These are phyloP conservation scores for Dryas octopetala DNA, from an alignment of 306 rosid genomes.

Conservation along the genomic window DNA sequence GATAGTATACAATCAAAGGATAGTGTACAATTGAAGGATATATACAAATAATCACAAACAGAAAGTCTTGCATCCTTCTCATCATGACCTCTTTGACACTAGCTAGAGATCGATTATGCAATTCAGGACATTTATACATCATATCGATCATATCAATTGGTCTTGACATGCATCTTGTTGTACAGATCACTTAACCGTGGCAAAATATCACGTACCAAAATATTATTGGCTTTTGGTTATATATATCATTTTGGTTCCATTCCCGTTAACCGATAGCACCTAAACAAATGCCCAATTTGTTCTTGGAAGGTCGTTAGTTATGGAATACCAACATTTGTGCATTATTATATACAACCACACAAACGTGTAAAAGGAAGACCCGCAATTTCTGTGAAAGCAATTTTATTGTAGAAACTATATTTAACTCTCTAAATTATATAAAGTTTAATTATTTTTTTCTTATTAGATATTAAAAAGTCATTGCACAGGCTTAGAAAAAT, in stretches of 20 bases:
- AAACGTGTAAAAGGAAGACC: not conserved
- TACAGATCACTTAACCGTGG: constrained; percentile 15
- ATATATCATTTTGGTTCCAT: not conserved
- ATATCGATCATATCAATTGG: constrained; percentile 17
- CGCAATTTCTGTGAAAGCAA: constrained; percentile 4
- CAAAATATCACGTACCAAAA: constrained; percentile 1
- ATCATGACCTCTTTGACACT: constrained; percentile 23
- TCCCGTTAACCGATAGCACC: not conserved
- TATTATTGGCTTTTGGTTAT: not conserved
- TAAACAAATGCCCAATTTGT: not conserved
- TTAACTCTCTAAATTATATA: too few relatives aligned
- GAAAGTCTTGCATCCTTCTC: not conserved
- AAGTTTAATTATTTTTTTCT: too few relatives aligned
- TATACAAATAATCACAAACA: not conserved
- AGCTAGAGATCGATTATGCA: not conserved
- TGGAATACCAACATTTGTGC: too few relatives aligned
- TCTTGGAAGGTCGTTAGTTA: not conserved
- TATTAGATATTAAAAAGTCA: too few relatives aligned
- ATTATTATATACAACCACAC: not conserved
- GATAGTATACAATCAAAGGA: not conserved
- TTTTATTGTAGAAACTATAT: too few relatives aligned
- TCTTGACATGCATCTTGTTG: not conserved
- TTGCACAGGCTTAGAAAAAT: too few relatives aligned
- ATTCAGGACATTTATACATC: not conserved
- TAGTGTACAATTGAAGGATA: not conserved